Base-by-base conservation (phyloP, 768 basidiomycete genomes). In the Leccinum sublutescens region DNA sequence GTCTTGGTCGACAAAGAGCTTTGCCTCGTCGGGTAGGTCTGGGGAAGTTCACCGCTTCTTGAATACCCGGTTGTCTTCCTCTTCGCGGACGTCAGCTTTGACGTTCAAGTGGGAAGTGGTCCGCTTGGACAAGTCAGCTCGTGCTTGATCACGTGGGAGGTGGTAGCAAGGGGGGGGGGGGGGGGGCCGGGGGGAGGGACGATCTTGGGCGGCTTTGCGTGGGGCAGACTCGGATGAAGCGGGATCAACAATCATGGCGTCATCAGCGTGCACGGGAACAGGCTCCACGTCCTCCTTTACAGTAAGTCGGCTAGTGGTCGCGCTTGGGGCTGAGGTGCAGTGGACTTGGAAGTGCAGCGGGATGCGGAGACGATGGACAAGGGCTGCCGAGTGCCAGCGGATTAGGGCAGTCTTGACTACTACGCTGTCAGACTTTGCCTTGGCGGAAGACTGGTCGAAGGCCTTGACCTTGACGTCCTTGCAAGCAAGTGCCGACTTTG, bases 21-120 rank as follows among this genome's bases (percentile, higher is more conserved):
- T 71, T 27, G 76, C 76, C 33, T 75, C 74, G 10, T 76, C 82
- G 25, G 84, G 84, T 0, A 77, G 74, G 33, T 85, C 80, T 3
- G 89, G 87, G 1, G 90, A 91, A 5, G 90, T 88, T 50, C 89
- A 79, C 62, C 87, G 82, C 71, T 89, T 89, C 80, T 93, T 93
- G 65, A 81, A 82, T 3, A 79, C 84, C 17, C 85, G 86, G 40
- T 76, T 73, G 10, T 79, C 79, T 45, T 87, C 89, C 23, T 78
- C 82, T n/a, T 81, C 80, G 27, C 85, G 61, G n/a, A 51, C 5
- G 2, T 78, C 79, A 17, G 76, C 72, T 45, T 70, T 68, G 54
- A 74, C 59, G 23, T 70, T 34, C 62, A 59, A 48, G 76, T 69
- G 48, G 68, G 72, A 60, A 21, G 79, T 66, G 25, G 79, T 73